A percentile compares a stretch with the other conserved stretches of the same genome.
These are phyloP conservation scores for Saccharomyces hybrid DNA, from an alignment of 1,139 yeast genomes.

Conservation along the genomic window DNA sequence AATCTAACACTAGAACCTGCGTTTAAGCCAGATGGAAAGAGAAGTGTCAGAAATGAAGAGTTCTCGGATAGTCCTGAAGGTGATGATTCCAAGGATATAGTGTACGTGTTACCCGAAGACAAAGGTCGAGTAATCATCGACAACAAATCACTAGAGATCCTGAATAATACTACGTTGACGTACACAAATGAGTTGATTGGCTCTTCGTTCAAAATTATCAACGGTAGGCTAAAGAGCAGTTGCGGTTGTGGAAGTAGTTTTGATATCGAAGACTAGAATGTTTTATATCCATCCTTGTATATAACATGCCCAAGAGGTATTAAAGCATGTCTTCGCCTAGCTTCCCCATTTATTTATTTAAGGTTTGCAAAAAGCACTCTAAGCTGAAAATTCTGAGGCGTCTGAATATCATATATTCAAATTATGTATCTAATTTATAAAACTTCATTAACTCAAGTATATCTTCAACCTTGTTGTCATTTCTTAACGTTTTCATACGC, in stretches of 20 bases:
- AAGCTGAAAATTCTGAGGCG: background rate
- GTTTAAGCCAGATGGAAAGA: constrained; percentile 21
- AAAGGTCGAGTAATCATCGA: constrained; percentile 55
- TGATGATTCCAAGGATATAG: constrained; percentile 35
- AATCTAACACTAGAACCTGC: constrained; percentile 53
- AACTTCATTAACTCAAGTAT: background rate
- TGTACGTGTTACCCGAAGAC: constrained; percentile 18
- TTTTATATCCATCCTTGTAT: background rate
- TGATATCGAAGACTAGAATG: constrained; percentile 42
- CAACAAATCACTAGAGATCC: constrained; percentile 67
- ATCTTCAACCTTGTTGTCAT: constrained; percentile 15
- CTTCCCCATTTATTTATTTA: background rate
- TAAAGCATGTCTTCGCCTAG: background rate
- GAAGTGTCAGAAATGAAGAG: constrained; percentile 34
- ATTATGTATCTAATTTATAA: background rate
- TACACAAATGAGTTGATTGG: constrained; percentile 92
- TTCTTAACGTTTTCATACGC: constrained; percentile 14
- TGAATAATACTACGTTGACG: constrained; percentile 81
- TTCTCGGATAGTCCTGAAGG: constrained; percentile 60
- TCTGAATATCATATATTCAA: background rate
- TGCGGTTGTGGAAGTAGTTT: constrained; percentile 98
- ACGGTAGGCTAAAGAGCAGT: constrained; percentile 79
- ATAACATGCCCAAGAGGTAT: background rate
- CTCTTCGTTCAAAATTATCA: constrained; percentile 82
- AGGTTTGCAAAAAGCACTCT: background rate